phyloP scores from a whole-genome alignment of 257 asterid genomes.

The Solanum ossicruentum region DNA sequence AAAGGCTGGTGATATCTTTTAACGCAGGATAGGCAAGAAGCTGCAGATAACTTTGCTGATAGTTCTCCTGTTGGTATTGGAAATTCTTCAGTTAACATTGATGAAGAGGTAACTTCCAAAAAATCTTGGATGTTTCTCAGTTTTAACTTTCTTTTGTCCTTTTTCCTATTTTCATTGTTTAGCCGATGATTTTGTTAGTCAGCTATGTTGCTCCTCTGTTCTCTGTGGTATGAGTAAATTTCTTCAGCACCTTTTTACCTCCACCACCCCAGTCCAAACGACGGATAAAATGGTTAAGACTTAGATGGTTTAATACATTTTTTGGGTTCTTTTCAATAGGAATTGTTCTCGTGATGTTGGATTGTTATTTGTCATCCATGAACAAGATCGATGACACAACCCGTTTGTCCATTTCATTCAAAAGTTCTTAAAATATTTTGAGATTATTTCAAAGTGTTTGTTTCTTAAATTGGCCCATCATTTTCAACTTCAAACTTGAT shows the following conservation, averaged over 20 bases:
- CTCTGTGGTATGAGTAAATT: not conserved
- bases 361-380: not conserved
- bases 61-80: constrained; percentile 16
- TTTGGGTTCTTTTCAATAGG: not conserved
- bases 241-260: not conserved
- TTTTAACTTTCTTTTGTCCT: not conserved
- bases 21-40: constrained; percentile 24
- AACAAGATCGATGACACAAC: not conserved
- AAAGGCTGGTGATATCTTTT: not conserved
- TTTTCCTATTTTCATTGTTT: not conserved
- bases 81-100: constrained; percentile 18
- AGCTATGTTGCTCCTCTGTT: not conserved
- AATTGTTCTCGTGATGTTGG: not conserved
- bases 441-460: not conserved
- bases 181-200: not conserved
- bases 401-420: not conserved
- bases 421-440: not conserved
- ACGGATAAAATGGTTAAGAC: not conserved
- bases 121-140: not conserved
- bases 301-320: not conserved
- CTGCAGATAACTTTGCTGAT: constrained; percentile 15
- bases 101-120: constrained; percentile 14
- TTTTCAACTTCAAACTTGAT: not conserved
- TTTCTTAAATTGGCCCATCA: not conserved
- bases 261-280: not conserved